Conservation (phyloP, 768 basidiomycete species). For the Leucocoprinus birnbaumii region DNA sequence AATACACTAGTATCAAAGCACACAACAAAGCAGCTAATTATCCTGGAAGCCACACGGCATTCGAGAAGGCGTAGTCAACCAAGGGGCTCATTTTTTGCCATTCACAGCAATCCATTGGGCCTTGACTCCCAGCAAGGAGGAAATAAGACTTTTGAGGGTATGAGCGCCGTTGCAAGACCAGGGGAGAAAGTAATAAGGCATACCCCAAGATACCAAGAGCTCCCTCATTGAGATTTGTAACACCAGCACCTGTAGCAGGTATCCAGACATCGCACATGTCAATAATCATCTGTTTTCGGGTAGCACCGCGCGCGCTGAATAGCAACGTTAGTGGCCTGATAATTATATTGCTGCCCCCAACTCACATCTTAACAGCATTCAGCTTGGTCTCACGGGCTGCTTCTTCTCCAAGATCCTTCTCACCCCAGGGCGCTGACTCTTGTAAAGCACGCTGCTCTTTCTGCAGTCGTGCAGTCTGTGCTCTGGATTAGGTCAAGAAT, state of each 20-base stretch:
- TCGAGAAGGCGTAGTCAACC: not conserved
- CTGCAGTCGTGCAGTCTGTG: slow-evolving; percentile 57
- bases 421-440: slow-evolving; percentile 42
- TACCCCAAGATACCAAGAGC: slow-evolving; percentile 84
- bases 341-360: slow-evolving; percentile 9
- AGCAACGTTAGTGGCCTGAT: slow-evolving; percentile 10
- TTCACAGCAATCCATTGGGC: slow-evolving; percentile 62
- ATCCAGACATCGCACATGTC: slow-evolving; percentile 89
- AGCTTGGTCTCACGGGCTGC: slow-evolving; percentile 64
- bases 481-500: not conserved
- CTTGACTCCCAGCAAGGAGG: slow-evolving; percentile 67
- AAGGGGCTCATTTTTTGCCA: slow-evolving; percentile 34
- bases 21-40: not conserved
- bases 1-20: not conserved
- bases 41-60: no score
- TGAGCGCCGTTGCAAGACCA: slow-evolving; percentile 1
- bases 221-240: slow-evolving; percentile 81
- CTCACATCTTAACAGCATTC: slow-evolving; percentile 53
- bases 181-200: slow-evolving; percentile 14
- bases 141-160: slow-evolving; percentile 48
- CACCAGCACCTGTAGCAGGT: slow-evolving; percentile 79
- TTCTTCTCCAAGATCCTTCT: slow-evolving; percentile 68
- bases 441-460: slow-evolving; percentile 57
- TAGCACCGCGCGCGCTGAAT: slow-evolving; percentile 56
- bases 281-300: slow-evolving; percentile 77